Evolutionary conservation across 2,329 filamentous ascomycete genomes (phyloP), one percentile per base, ranked within the genome.

Genomic region (Microdochium nivale): DNA sequence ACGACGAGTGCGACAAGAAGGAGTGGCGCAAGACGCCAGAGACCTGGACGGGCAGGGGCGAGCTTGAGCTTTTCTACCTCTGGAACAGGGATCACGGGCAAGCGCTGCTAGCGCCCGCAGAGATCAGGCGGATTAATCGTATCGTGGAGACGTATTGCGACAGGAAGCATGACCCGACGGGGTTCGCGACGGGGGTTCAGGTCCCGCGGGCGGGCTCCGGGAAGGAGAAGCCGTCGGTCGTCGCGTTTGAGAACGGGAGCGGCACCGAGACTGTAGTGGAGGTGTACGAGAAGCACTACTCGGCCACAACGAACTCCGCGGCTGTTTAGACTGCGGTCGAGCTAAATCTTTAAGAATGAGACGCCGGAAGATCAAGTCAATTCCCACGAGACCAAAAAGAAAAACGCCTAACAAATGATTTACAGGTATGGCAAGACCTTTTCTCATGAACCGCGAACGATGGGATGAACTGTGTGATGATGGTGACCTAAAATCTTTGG

Each of bases 31-130:
- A 30, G n/a, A 47, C 51, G 19, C 49, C 46, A 11, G 25, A 48
- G 19, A 32, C 51, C 1, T 60, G 60, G 61, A 59, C 57, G n/a
- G 61, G 61, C 3, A 49, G 49, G 30, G 53, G 51, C 35, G 60
- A 60, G 52, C 47, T 62, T 21, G 60, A 60, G 51, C 58, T 62
- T 13, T 52, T 61, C 35, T 62, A 61, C 51, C 52, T 62, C 33
- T 51, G 53, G n/a, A 58, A 56, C 40, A 52, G 51, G 51, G 60
- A 61, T 48, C 60, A 62, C 51, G 60, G 60, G 11, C 60, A 62
- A 53, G 52, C 40, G 5, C 49, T 58, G 23, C 47, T 56, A 27
- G 50, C 52, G 3, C 54, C 54, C 5, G 25, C 16, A 13, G 49
- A 51, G 24, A 33, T 46, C 21, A 49, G 23, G 21, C 49, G 46